A percentile compares a stretch with the other conserved stretches of the same genome.
phyloP scores from a whole-genome alignment of 1,284 basidiomycete species.

The Uromyces viciae-fabae region DNA sequence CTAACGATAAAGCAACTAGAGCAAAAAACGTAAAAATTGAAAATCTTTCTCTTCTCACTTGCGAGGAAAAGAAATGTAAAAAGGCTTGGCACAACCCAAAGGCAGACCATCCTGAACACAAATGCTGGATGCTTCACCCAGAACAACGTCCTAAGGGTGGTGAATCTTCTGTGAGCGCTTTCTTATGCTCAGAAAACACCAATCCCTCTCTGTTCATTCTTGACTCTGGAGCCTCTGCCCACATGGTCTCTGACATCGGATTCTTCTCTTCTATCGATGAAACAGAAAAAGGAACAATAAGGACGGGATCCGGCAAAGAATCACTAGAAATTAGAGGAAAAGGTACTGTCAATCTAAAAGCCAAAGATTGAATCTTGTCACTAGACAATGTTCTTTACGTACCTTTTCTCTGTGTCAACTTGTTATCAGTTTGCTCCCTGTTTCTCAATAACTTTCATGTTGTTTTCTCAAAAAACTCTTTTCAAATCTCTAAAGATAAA shows the following conservation, averaged over 20 bases:
- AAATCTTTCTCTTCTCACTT: background rate
- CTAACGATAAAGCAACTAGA: background rate
- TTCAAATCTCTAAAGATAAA: background rate
- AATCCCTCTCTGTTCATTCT: background rate
- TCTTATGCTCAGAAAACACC: background rate
- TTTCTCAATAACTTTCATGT: background rate
- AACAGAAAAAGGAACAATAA: background rate
- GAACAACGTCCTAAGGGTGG: background rate
- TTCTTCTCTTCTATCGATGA: background rate
- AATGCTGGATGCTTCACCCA: background rate
- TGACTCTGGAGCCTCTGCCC: background rate
- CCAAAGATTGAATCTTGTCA: background rate
- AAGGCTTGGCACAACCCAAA: background rate
- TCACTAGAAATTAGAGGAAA: background rate
- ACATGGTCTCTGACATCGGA: background rate
- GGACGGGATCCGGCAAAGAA: background rate
- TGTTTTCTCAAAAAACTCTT: background rate
- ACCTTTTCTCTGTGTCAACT: background rate
- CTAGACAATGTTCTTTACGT: constrained; percentile 1
- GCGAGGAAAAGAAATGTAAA: background rate
- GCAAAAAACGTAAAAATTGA: background rate
- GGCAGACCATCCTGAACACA: background rate
- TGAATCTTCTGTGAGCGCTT: background rate
- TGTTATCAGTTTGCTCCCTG: background rate
- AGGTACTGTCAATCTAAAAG: background rate